Evolutionary conservation across 352 stramenopile genomes (phyloP), one percentile per base, ranked within the genome.

Genomic region (Pythium dissimile): DNA sequence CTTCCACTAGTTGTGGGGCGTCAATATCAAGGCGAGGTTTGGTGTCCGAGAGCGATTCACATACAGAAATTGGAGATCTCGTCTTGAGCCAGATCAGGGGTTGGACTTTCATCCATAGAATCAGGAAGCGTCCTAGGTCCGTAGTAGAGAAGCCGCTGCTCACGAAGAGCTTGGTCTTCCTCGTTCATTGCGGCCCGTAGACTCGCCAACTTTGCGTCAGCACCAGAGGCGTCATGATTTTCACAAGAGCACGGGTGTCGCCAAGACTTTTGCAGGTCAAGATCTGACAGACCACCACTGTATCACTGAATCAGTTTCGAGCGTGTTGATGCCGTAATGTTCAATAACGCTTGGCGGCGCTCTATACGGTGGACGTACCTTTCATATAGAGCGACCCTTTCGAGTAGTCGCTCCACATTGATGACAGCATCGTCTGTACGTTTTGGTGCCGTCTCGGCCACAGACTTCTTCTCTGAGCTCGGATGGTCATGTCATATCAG

Each of bases 231-330:
- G 13, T 62, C 31, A 20, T 67, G 60, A 0, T 39, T 51, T 7
- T n/a, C 26, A 15, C 43, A 56, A 0, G 20, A 26, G 28, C 60
- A 67, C 1, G 34, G 30, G 12, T 41, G 46, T 12, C 32, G 26
- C 60, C 60, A 67, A 9, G 53, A 45, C 30, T 54, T 54, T 57
- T 59, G 53, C n/a, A 67, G 28, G n/a, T 67, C 53, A 5, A 13
- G 12, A 5, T 49, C 32, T 2, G 49, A 51, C 6, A 67, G 32
- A 10, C 63, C 60, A 5, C 60, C 60, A 46, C 60, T 67, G 31
- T 9, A 45, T 7, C 8, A 59, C 12, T 2, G 34, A 16, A 26
- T 26, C 11, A 35, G 26, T 38, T 20, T 45, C 18, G 20, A 60
- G 2, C 20, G 2, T 39, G 0, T 23, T 18, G 34, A 6, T 8